Evolutionary conservation across 768 basidiomycete genomes (phyloP).

Genomic region (Podaxis pistillaris): DNA sequence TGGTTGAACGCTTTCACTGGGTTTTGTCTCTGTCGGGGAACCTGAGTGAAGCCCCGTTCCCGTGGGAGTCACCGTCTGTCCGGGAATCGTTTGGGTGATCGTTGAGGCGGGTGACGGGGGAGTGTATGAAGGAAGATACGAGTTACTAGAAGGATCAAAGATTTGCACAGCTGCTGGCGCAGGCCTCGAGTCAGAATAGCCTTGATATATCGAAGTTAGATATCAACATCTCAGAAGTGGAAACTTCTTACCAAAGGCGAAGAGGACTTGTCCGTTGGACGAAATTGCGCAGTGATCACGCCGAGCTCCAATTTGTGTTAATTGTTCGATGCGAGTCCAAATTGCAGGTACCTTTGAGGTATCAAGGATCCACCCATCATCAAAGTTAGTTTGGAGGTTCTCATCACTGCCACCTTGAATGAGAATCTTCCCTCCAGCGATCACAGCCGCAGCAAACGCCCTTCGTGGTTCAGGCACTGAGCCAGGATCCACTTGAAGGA

Average conservation of each 20-base stretch:
- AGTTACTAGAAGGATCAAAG: constrained; percentile 44
- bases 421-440: constrained; percentile 54
- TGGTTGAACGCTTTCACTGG: constrained; percentile 18
- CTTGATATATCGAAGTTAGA: constrained; percentile 26
- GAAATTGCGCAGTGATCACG: constrained; percentile 74
- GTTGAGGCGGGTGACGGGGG: constrained; percentile 30
- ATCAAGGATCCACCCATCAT: constrained; percentile 73
- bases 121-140: constrained; percentile 42
- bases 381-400: constrained; percentile 46
- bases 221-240: neutral
- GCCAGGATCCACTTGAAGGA: constrained; percentile 33
- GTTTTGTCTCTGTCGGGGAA: neutral
- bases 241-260: constrained; percentile 70
- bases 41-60: constrained; percentile 7
- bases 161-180: constrained; percentile 55
- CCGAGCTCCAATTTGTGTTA: constrained; percentile 60
- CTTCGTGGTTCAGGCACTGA: constrained; percentile 57
- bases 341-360: constrained; percentile 51
- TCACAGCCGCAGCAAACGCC: constrained; percentile 54
- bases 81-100: constrained; percentile 5
- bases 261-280: constrained; percentile 60
- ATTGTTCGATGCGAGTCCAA: constrained; percentile 52
- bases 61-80: neutral
- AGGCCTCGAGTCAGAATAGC: constrained; percentile 48
- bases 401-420: constrained; percentile 80